Evolutionary conservation across 495 filamentous ascomycete genomes (phyloP).

Genomic region (Trichoderma erinaceum): DNA sequence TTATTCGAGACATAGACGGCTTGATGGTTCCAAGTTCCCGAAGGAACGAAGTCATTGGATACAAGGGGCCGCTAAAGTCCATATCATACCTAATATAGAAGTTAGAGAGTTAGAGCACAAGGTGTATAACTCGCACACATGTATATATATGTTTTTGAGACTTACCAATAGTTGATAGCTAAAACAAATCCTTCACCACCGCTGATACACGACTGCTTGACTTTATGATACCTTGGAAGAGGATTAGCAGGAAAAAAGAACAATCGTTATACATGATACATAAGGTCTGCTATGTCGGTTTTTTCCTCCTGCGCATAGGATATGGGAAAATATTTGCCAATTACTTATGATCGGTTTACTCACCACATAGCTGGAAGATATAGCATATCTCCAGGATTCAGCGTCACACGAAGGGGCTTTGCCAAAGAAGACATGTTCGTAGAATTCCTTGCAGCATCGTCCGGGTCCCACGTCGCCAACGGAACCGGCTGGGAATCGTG

Average conservation of each 20-base stretch:
- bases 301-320: neutral
- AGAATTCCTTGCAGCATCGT: slow-evolving; percentile 38
- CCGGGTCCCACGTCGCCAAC: slow-evolving; percentile 67
- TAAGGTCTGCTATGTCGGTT: neutral
- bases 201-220: slow-evolving; percentile 55
- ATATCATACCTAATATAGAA: slow-evolving; percentile 56
- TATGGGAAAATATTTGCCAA: neutral
- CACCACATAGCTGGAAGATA: slow-evolving; percentile 72
- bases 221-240: slow-evolving; percentile 51
- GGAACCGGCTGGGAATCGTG: slow-evolving; percentile 44
- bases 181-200: slow-evolving; percentile 62
- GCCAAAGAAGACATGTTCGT: slow-evolving; percentile 51
- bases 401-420: slow-evolving; percentile 51
- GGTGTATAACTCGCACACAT: neutral
- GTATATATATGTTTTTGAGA: neutral
- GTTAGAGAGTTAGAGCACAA: slow-evolving; percentile 6
- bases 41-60: slow-evolving; percentile 49
- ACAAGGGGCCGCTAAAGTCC: slow-evolving; percentile 57
- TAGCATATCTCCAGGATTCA: slow-evolving; percentile 70
- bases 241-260: neutral
- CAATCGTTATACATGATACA: neutral
- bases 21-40: slow-evolving; percentile 26
- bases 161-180: slow-evolving; percentile 76
- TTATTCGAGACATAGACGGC: neutral
- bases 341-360: slow-evolving; percentile 20